Conservation (phyloP, 2,329 filamentous ascomycete genomes). For the Fusarium praegraminearum region DNA sequence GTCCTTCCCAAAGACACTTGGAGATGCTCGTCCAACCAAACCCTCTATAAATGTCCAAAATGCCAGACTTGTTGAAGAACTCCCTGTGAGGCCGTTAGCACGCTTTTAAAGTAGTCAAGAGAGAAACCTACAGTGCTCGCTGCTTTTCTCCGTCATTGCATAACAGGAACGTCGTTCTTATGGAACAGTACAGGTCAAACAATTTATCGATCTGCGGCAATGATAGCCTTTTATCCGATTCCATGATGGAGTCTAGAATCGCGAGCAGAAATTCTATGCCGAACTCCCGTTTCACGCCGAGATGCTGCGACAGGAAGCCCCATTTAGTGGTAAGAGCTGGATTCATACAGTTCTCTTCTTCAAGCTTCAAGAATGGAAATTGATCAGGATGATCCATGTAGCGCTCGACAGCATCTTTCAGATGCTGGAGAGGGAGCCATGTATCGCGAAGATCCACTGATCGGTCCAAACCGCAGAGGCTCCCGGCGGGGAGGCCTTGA, state of each 20-base stretch:
- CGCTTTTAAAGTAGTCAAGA: accelerated
- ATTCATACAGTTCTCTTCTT: not conserved
- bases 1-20: slow-evolving; percentile 19
- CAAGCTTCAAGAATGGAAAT: slow-evolving; percentile 35
- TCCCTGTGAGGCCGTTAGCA: not conserved
- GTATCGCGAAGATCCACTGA: slow-evolving; percentile 2
- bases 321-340: slow-evolving; percentile 1
- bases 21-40: slow-evolving; percentile 7
- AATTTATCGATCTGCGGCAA: not conserved
- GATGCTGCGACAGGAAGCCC: slow-evolving; percentile 17
- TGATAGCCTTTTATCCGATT: not conserved
- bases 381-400: slow-evolving; percentile 16
- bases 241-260: not conserved
- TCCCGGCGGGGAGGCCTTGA: slow-evolving; percentile 3
- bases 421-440: slow-evolving; percentile 5
- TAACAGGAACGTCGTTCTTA: slow-evolving; percentile 2
- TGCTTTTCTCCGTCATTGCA: not conserved
- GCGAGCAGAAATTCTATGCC: slow-evolving; percentile 13
- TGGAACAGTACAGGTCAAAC: slow-evolving; percentile 8
- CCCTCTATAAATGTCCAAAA: not conserved
- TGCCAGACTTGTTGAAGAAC: slow-evolving; percentile 9
- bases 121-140: not conserved
- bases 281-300: not conserved
- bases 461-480: slow-evolving; percentile 8
- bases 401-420: not conserved